Evolutionary conservation across 495 filamentous ascomycete genomes (phyloP).

Genomic region (Parmelia sp.): DNA sequence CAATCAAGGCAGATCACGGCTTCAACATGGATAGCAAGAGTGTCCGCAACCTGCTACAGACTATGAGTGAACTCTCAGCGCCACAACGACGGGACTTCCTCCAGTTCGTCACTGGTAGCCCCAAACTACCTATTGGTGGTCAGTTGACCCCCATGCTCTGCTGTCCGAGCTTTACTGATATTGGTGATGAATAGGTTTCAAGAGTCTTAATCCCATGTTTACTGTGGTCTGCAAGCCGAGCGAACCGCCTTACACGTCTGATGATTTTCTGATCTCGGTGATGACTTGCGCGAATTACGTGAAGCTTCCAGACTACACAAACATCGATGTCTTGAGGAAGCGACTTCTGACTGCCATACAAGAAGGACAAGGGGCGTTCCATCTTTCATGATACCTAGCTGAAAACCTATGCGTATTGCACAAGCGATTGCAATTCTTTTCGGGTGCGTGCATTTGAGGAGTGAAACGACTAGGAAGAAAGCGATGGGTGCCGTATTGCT

Average conservation of each 20-base stretch:
- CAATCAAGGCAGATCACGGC: slow-evolving; percentile 98
- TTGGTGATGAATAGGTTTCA: slow-evolving; percentile 63
- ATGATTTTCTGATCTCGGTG: slow-evolving; percentile 95
- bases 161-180: not conserved
- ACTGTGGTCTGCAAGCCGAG: slow-evolving; percentile 98
- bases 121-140: slow-evolving; percentile 98
- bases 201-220: slow-evolving; percentile 92
- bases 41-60: slow-evolving; percentile 86
- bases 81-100: slow-evolving; percentile 86
- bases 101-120: slow-evolving; percentile 97
- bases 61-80: slow-evolving; percentile 80
- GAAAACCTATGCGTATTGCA: not conserved
- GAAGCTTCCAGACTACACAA: slow-evolving; percentile 93
- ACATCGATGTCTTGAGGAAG: slow-evolving; percentile 64
- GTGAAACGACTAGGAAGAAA: slow-evolving; percentile 11
- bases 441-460: slow-evolving; percentile 15
- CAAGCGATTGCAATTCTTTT: slow-evolving; percentile 10
- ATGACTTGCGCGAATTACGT: slow-evolving; percentile 99
- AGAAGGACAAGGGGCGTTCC: slow-evolving; percentile 99
- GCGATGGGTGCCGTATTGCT: not conserved
- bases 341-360: slow-evolving; percentile 79
- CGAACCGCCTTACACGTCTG: slow-evolving; percentile 87
- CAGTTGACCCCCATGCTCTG: slow-evolving; percentile 32
- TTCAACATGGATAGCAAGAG: slow-evolving; percentile 99
- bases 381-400: slow-evolving; percentile 62